phyloP scores from a whole-genome alignment of 139 green algal species.

The Zygnema circumcarinatum region DNA sequence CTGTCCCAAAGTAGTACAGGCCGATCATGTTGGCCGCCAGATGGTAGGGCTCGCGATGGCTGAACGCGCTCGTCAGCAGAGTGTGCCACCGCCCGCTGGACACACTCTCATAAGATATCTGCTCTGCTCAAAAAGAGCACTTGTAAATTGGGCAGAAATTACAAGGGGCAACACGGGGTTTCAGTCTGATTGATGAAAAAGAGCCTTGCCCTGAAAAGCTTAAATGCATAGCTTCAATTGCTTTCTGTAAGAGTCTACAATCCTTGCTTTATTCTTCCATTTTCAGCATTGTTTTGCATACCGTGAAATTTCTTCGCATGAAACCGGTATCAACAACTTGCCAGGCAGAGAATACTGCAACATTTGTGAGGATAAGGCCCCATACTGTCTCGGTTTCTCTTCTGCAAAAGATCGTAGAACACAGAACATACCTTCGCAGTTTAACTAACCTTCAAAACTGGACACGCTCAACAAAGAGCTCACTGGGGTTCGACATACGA shows the following conservation, averaged over 20 bases:
- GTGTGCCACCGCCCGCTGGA: constrained; percentile 5
- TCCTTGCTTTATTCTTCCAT: no score
- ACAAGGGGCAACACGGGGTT: no score
- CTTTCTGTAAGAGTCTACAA: no score
- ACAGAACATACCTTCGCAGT: background rate
- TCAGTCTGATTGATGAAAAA: no score
- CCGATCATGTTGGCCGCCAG: constrained; percentile 45
- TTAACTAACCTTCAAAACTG: background rate
- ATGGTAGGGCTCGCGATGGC: constrained; percentile 28
- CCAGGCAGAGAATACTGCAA: constrained; percentile 16
- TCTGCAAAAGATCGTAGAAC: background rate
- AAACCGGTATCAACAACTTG: constrained; percentile 2
- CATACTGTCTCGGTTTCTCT: background rate
- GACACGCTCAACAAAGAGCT: no score
- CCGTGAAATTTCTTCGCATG: constrained; percentile 14
- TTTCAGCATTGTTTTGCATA: no score
- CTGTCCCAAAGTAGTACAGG: constrained; percentile 37
- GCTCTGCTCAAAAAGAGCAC: no score
- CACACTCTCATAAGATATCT: constrained; percentile 36
- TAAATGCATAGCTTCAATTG: no score
- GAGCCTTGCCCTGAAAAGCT: no score
- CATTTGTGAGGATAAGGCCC: constrained; percentile 16
- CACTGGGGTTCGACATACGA: no score
- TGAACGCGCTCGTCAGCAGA: constrained; percentile 29
- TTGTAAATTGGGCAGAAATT: no score